Evolutionary conservation across 805 yeast species (phyloP).

Genomic region (Saccharomyces paradoxus): DNA sequence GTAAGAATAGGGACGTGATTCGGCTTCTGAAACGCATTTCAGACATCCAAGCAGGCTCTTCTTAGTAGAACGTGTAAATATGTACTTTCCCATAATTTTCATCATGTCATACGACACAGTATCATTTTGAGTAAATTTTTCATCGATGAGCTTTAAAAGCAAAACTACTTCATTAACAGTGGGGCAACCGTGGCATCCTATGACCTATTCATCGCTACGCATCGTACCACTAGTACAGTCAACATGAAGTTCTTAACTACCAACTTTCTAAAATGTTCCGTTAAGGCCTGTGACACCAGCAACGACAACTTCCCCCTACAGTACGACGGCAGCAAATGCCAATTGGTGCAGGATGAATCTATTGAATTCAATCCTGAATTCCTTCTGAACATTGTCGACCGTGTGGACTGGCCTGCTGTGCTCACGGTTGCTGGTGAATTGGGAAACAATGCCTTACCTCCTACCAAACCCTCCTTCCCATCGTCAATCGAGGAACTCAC

Average conservation of each 20-base stretch:
- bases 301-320: conserved; percentile 73
- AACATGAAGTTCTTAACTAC: conserved; percentile 90
- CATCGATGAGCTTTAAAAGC: background rate
- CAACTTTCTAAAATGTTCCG: conserved; percentile 91
- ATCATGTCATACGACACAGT: background rate
- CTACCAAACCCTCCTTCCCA: conserved; percentile 46
- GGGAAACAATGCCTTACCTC: conserved; percentile 56
- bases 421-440: conserved; percentile 66
- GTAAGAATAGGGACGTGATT: conserved; percentile 6
- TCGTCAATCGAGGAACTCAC: conserved; percentile 29
- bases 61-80: background rate
- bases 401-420: conserved; percentile 86
- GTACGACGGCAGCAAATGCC: conserved; percentile 48
- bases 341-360: conserved; percentile 61
- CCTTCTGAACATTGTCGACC: conserved; percentile 61
- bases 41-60: background rate
- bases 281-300: conserved; percentile 67
- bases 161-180: background rate
- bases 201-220: background rate
- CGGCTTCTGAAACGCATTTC: conserved; percentile 2
- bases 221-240: background rate
- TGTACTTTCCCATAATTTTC: background rate
- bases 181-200: background rate
- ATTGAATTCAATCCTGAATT: conserved; percentile 80
- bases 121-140: background rate